A percentile compares a stretch with the other conserved stretches of the same genome.
These are phyloP conservation scores for Volvariella volvacea DNA, from an alignment of 1,284 basidiomycete species.

Conservation along the genomic window DNA sequence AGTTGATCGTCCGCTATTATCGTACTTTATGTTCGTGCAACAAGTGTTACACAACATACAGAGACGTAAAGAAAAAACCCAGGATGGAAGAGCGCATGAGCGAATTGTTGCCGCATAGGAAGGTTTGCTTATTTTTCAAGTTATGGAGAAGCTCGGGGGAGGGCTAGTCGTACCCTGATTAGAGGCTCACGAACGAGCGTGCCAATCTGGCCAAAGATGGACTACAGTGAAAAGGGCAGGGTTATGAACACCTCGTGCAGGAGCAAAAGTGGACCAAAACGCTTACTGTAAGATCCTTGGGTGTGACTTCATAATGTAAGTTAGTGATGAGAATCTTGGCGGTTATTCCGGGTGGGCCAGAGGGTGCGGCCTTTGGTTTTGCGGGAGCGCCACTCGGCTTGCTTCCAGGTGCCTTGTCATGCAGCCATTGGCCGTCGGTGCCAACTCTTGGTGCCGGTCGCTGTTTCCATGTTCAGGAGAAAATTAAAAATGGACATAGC, in stretches of 20 bases:
- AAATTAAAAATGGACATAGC: neutral
- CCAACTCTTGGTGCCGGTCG: conserved; percentile 38
- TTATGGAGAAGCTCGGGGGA: conserved; percentile 48
- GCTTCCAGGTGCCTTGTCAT: conserved; percentile 58
- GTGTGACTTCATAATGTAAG: conserved; percentile 90
- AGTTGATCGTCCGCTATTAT: conserved; percentile 89
- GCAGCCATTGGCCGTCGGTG: conserved; percentile 60
- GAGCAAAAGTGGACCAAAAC: conserved; percentile 10
- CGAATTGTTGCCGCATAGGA: conserved; percentile 26
- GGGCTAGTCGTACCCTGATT: conserved; percentile 83
- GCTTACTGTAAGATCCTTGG: conserved; percentile 82
- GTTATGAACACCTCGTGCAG: neutral
- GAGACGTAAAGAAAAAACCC: conserved; percentile 15
- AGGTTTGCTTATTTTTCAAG: conserved; percentile 28
- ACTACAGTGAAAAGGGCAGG: conserved; percentile 35
- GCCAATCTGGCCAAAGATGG: conserved; percentile 90
- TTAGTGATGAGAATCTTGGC: conserved; percentile 76
- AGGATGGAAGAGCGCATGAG: conserved; percentile 19
- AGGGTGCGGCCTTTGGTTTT: conserved; percentile 18
- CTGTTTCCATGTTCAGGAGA: conserved; percentile 17
- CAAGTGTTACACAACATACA: conserved; percentile 16
- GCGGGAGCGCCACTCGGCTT: conserved; percentile 12
- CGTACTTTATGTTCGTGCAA: conserved; percentile 65
- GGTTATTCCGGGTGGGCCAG: conserved; percentile 10
- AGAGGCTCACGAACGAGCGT: conserved; percentile 86